Percentiles rank a stretch among this genome's conserved stretches.
These are phyloP conservation scores for Castanopsis chinensis DNA, from an alignment of 306 rosid genomes.

Conservation along the genomic window DNA sequence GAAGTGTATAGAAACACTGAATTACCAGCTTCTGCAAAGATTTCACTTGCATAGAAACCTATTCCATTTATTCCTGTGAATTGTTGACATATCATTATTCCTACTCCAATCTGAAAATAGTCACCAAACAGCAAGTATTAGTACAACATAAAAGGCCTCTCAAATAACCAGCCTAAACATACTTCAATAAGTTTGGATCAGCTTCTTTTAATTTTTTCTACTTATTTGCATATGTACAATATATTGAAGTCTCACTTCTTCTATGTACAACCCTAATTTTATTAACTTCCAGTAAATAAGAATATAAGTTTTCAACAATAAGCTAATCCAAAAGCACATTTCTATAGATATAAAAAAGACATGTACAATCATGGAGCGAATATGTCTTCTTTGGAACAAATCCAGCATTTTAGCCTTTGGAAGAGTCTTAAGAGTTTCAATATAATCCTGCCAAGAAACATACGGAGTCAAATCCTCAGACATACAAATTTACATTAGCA, in stretches of 20 bases:
- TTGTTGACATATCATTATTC: slow-evolving; percentile 52
- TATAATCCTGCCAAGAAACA: slow-evolving; percentile 28
- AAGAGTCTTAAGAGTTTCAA: slow-evolving; percentile 25
- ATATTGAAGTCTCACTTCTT: too few relatives aligned
- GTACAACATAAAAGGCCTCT: slow-evolving; percentile 1
- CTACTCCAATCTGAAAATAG: slow-evolving; percentile 43
- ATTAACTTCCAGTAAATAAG: too few relatives aligned
- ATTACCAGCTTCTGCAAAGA: slow-evolving; percentile 44
- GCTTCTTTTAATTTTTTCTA: too few relatives aligned
- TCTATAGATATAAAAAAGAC: neutral
- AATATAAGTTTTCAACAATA: too few relatives aligned
- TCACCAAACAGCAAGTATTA: slow-evolving; percentile 1
- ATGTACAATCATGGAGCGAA: slow-evolving; percentile 33
- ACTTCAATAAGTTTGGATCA: too few relatives aligned
- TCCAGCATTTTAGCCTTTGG: slow-evolving; percentile 31
- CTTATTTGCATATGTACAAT: too few relatives aligned
- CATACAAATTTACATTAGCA: slow-evolving; percentile 3
- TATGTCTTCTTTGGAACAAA: slow-evolving; percentile 32
- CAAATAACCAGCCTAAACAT: neutral
- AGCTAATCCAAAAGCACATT: neutral
- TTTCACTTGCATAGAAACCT: slow-evolving; percentile 49
- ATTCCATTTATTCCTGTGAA: slow-evolving; percentile 48
- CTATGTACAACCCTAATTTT: too few relatives aligned
- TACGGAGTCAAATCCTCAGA: neutral
- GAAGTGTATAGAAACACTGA: neutral